phyloP scores from a whole-genome alignment of 2,329 filamentous ascomycete genomes.

The Gnomoniopsis sp. region DNA sequence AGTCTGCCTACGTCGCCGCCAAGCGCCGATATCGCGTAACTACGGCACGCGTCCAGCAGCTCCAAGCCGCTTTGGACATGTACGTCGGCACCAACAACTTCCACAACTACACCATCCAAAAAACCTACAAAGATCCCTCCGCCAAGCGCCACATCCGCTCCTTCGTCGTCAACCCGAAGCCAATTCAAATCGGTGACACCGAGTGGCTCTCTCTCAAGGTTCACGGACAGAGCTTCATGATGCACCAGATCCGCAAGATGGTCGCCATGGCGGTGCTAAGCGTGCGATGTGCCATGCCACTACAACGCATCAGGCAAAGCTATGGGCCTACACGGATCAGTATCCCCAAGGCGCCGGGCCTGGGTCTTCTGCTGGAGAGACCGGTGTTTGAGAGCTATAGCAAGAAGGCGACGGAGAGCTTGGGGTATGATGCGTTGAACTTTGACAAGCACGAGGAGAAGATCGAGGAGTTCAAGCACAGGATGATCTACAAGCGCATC shows the following conservation, averaged over 20 bases:
- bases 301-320: slow-evolving; percentile 67
- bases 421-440: slow-evolving; percentile 67
- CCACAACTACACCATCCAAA: slow-evolving; percentile 97
- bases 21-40: slow-evolving; percentile 84
- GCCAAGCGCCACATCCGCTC: slow-evolving; percentile 90
- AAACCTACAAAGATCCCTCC: slow-evolving; percentile 74
- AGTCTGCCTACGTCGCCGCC: slow-evolving; percentile 75
- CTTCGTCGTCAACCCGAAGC: slow-evolving; percentile 72
- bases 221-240: slow-evolving; percentile 99
- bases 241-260: slow-evolving; percentile 99
- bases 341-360: slow-evolving; percentile 88
- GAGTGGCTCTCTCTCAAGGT: slow-evolving; percentile 96
- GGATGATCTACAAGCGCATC: slow-evolving; percentile 87
- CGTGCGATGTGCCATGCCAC: slow-evolving; percentile 77
- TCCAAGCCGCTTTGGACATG: slow-evolving; percentile 70
- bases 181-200: slow-evolving; percentile 83
- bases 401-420: slow-evolving; percentile 60
- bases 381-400: slow-evolving; percentile 94
- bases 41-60: slow-evolving; percentile 63
- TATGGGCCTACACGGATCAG: slow-evolving; percentile 72
- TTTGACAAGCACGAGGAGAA: slow-evolving; percentile 75
- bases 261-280: slow-evolving; percentile 86
- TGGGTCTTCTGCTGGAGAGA: slow-evolving; percentile 83
- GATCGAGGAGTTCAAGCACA: slow-evolving; percentile 85
- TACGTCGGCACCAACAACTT: slow-evolving; percentile 88